phyloP scores from a whole-genome alignment of 352 stramenopile species.

The Globisporangium cylindrosporum region DNA sequence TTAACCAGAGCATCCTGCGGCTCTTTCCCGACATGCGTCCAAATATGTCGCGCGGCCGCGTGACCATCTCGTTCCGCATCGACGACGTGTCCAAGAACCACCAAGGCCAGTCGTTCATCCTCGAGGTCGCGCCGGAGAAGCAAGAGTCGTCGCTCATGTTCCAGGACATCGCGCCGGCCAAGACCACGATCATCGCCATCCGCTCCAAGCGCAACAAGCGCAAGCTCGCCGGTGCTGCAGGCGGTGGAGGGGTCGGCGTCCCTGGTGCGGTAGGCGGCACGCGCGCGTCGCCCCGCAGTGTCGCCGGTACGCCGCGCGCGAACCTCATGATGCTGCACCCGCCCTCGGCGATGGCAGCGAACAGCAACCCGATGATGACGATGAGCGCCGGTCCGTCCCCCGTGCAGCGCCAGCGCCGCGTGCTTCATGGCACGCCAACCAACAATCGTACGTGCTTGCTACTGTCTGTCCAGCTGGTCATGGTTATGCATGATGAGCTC shows the following conservation, averaged over 20 bases:
- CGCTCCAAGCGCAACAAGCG: constrained; percentile 95
- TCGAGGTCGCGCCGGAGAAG: constrained; percentile 88
- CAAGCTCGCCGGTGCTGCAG: constrained; percentile 37
- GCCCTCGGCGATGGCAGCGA: constrained; percentile 15
- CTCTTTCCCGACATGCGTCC: constrained; percentile 82
- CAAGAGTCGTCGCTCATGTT: constrained; percentile 81
- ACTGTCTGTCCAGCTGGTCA: background rate
- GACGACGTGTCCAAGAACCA: constrained; percentile 98
- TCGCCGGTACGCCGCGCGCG: constrained; percentile 32
- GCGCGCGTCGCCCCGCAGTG: constrained; percentile 37
- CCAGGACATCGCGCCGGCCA: constrained; percentile 87
- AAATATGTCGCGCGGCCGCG: constrained; percentile 84
- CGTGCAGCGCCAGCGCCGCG: constrained; percentile 22
- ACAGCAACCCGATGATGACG: constrained; percentile 15
- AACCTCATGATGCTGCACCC: constrained; percentile 33
- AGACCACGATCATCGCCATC: constrained; percentile 89
- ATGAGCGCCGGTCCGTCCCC: constrained; percentile 6
- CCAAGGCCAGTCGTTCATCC: constrained; percentile 92
- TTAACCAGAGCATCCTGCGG: constrained; percentile 91
- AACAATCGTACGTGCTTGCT: constrained; percentile 16
- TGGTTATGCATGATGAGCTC: background rate
- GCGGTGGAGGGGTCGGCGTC: background rate
- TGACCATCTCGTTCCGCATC: constrained; percentile 92
- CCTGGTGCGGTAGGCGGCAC: constrained; percentile 14
- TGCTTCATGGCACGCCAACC: constrained; percentile 16